Conservation (phyloP, 2,329 filamentous ascomycete species). For the Monilinia fructicola region DNA sequence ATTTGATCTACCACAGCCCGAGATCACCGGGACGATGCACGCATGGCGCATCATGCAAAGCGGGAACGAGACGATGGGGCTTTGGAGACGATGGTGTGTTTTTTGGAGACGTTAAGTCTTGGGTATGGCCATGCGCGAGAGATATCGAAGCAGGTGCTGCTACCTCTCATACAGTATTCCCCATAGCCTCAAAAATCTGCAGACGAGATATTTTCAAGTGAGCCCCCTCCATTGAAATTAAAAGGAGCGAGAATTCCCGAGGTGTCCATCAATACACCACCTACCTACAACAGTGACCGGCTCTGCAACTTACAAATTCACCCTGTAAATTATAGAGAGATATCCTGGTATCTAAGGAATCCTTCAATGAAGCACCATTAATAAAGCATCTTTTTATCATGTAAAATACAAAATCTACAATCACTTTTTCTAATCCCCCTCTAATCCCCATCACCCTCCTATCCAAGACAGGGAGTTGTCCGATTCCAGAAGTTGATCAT, state of each 20-base stretch:
- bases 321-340: no score
- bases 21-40: neutral
- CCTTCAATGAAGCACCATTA: no score
- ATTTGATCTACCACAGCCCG: no score
- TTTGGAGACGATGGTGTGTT: no score
- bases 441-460: neutral
- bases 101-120: no score
- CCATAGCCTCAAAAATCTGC: neutral
- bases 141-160: slow-evolving; percentile 24
- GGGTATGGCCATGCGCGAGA: neutral
- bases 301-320: no score
- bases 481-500: neutral
- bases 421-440: neutral
- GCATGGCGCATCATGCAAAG: neutral
- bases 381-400: neutral
- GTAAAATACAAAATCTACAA: slow-evolving; percentile 2
- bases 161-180: neutral
- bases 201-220: neutral
- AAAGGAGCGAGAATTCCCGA: no score
- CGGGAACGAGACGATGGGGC: neutral
- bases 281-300: no score
- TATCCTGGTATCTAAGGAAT: neutral
- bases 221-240: no score
- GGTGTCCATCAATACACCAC: no score
- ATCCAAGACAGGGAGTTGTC: neutral